A percentile compares a stretch with the other conserved stretches of the same genome.
Conservation (phyloP, 208 protist species). For the Trypanosoma melophagium region DNA sequence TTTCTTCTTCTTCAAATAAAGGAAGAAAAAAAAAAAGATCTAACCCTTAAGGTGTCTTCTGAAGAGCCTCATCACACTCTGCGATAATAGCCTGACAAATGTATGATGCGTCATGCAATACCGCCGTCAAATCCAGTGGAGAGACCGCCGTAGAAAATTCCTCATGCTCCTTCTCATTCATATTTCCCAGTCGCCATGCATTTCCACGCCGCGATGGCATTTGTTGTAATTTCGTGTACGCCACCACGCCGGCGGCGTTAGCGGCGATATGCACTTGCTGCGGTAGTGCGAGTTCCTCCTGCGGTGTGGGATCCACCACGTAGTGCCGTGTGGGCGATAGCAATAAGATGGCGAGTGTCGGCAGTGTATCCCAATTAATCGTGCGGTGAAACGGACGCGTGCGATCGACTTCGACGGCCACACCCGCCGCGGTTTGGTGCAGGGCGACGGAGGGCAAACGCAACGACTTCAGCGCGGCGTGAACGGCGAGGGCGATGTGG, state of each 20-base stretch:
- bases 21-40: neutral
- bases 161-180: conserved; percentile 3
- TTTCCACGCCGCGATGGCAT: conserved; percentile 70
- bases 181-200: conserved; percentile 31
- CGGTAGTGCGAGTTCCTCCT: conserved; percentile 79
- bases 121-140: conserved; percentile 10
- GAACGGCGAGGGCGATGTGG: conserved; percentile 56
- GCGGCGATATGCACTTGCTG: conserved; percentile 75
- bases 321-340: conserved; percentile 77
- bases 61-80: conserved; percentile 59
- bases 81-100: conserved; percentile 65
- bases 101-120: conserved; percentile 21
- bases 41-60: conserved; percentile 2
- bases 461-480: conserved; percentile 55
- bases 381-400: conserved; percentile 45
- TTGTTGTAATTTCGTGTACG: conserved; percentile 63
- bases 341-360: conserved; percentile 55
- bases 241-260: conserved; percentile 47
- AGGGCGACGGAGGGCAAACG: conserved; percentile 65
- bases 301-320: conserved; percentile 67
- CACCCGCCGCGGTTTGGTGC: conserved; percentile 45
- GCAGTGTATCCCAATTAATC: conserved; percentile 63
- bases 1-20: neutral
- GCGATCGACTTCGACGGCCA: conserved; percentile 76
- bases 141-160: neutral